A percentile compares a stretch with the other conserved stretches of the same genome.
Evolutionary conservation across 768 basidiomycete genomes (phyloP).

Genomic region (Neoboletus magnificus): DNA sequence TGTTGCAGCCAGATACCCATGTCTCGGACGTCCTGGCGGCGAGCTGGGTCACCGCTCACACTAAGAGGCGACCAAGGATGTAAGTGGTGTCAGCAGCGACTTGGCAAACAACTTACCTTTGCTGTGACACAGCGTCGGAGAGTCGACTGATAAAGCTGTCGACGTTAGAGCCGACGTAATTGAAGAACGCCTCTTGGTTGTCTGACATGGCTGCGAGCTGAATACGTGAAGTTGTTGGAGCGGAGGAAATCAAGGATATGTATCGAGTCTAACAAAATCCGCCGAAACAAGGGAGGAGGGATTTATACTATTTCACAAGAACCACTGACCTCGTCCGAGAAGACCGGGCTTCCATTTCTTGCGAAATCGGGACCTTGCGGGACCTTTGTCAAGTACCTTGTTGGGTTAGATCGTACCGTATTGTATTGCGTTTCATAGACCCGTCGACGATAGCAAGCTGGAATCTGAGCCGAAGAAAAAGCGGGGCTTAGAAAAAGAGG

Average conservation of each 20-base stretch:
- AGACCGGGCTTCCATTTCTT: background rate
- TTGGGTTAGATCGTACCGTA: background rate
- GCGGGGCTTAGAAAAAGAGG: background rate
- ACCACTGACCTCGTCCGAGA: too few relatives aligned
- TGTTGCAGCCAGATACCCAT: background rate
- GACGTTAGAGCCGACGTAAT: background rate
- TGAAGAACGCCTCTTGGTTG: background rate
- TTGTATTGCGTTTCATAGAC: background rate
- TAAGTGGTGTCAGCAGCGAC: too few relatives aligned
- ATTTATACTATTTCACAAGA: background rate
- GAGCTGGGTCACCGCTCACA: background rate
- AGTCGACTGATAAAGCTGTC: background rate
- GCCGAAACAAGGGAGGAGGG: background rate
- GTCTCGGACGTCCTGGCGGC: background rate
- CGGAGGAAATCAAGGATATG: background rate
- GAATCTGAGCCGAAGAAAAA: background rate
- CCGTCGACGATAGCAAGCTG: background rate
- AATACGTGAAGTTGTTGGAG: background rate
- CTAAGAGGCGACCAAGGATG: background rate
- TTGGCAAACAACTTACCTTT: background rate
- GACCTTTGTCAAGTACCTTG: background rate
- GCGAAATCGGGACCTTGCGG: background rate
- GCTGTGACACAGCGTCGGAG: background rate
- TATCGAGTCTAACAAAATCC: background rate
- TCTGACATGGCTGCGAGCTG: background rate